Base-by-base conservation (phyloP, 495 filamentous ascomycete genomes). In the Monascus purpureus region DNA sequence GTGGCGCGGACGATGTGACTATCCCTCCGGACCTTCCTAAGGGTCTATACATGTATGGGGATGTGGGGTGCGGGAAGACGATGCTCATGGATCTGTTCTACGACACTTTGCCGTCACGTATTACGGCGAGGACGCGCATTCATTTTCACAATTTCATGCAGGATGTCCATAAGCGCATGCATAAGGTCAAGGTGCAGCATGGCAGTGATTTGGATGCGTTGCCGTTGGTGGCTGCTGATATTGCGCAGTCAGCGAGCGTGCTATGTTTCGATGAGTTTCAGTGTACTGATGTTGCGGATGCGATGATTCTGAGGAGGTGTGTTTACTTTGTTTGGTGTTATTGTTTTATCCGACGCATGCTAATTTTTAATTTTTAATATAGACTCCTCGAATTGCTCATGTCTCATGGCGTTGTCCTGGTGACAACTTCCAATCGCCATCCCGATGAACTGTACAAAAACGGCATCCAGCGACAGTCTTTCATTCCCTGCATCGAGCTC, bases 111-210 rank as follows among this genome's bases (percentile, higher is more conserved):
- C 90, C 90, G 3, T 46, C 61, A 9, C 76, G 80, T 43, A 84
- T 97, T 39, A 69, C 59, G 35, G 70, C 73, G 25, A 95, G 93
- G 65, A 92, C 80, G n/a, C 70, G 90, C 11, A 93, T 96, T 42
- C 90, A 97, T 62, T 97, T 97, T 59, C 85, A 96, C 62, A 93
- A 92, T 53, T 97, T 96, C 66, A 97, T 97, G 88, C 90, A 97
- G 57, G 82, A 93, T 57, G 83, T 96, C 37, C 90, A 97, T 68
- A 83, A 79, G 51, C 70, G 87, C 22, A 62, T 95, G 47, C 90
- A 97, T 57, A 69, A 72, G 42, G 77, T 93, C 49, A 94, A 93
- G 65, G 79, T 87, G 65, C 53, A 74, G 43, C 70, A 92, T 52
- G 92, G 90, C 4, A 83, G 77, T 46, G 85, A 97, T 52, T 68